A percentile compares a stretch with the other conserved stretches of the same genome.
Conservation (phyloP, 192 early-diverging fungal genomes). For the Backusella tuberculispora region DNA sequence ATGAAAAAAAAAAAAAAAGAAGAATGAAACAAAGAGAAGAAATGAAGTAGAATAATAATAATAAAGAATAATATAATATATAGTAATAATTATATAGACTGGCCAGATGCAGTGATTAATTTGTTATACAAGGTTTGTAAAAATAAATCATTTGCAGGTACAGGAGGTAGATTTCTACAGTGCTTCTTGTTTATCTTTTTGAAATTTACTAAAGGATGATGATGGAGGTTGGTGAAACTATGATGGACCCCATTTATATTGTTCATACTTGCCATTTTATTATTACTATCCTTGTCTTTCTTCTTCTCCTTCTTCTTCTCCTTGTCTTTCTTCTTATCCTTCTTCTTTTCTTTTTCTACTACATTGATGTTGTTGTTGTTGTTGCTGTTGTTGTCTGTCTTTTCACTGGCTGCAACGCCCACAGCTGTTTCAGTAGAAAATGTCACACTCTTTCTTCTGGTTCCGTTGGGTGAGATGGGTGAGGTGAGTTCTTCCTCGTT, state of each 20-base stretch:
- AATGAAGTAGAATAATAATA: neutral
- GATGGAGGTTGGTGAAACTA: slow-evolving; percentile 13
- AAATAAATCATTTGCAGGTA: slow-evolving; percentile 16
- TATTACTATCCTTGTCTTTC: neutral
- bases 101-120: slow-evolving; percentile 1
- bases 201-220: slow-evolving; percentile 23
- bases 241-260: slow-evolving; percentile 3
- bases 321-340: neutral
- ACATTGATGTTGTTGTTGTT: too few species aligned
- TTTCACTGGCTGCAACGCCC: slow-evolving; percentile 3
- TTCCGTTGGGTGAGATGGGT: neutral
- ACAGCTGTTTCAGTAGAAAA: slow-evolving; percentile 15
- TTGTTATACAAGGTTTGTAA: slow-evolving; percentile 13
- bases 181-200: slow-evolving; percentile 23
- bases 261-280: slow-evolving; percentile 23
- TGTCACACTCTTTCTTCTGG: slow-evolving; percentile 2
- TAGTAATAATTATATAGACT: neutral
- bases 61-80: neutral
- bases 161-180: slow-evolving; percentile 7
- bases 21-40: neutral
- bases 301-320: neutral
- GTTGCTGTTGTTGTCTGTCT: neutral
- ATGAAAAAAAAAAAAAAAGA: too few species aligned
- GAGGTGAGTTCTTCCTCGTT: neutral
- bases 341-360: slow-evolving; percentile 9